phyloP scores from a whole-genome alignment of 2,329 filamentous ascomycete genomes.

The Aspergillus transmontanensis region DNA sequence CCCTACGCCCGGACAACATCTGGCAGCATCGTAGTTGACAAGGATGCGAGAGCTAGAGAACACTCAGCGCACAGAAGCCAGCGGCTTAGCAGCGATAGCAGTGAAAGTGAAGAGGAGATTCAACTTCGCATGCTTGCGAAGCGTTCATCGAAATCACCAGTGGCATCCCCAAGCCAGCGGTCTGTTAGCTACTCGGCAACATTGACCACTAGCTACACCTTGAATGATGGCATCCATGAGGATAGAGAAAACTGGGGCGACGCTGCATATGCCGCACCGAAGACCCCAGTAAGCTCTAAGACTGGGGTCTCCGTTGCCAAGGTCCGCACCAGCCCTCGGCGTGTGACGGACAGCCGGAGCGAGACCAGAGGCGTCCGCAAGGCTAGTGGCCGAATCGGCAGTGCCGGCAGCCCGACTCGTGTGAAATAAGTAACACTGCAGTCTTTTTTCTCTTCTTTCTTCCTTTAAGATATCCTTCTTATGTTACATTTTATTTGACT shows the following conservation, averaged over 20 bases:
- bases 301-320: slow-evolving; percentile 62
- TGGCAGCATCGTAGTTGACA: slow-evolving; percentile 42
- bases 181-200: slow-evolving; percentile 76
- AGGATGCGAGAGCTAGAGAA: slow-evolving; percentile 30
- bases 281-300: slow-evolving; percentile 60
- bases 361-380: slow-evolving; percentile 48
- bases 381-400: slow-evolving; percentile 50
- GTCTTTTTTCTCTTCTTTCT: slow-evolving; percentile 9
- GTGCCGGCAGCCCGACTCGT: slow-evolving; percentile 39
- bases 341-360: slow-evolving; percentile 40
- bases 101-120: slow-evolving; percentile 80
- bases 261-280: slow-evolving; percentile 35
- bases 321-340: slow-evolving; percentile 60
- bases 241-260: slow-evolving; percentile 69
- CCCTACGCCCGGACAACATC: slow-evolving; percentile 66
- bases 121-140: slow-evolving; percentile 74
- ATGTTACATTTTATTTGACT: slow-evolving; percentile 11
- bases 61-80: slow-evolving; percentile 54
- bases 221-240: slow-evolving; percentile 63
- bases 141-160: slow-evolving; percentile 65
- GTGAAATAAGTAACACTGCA: slow-evolving; percentile 26
- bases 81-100: slow-evolving; percentile 59
- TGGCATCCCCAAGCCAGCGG: slow-evolving; percentile 64
- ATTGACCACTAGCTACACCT: slow-evolving; percentile 67
- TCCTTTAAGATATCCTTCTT: slow-evolving; percentile 25